phyloP scores from a whole-genome alignment of 2,329 filamentous ascomycete genomes.

The Didymella lethalis region DNA sequence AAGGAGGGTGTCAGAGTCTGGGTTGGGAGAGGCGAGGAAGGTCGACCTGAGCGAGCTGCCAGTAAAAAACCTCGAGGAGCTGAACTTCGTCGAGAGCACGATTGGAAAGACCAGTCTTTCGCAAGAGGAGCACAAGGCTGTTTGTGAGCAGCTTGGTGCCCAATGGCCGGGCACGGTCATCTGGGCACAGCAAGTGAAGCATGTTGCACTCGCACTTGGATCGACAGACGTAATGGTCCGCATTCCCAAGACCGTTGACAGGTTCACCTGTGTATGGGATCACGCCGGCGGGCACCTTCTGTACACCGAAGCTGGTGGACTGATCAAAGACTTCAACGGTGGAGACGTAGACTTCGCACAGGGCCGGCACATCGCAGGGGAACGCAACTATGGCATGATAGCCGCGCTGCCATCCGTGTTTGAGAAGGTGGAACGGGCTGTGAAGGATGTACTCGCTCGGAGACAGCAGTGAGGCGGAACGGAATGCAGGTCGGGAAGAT shows the following conservation, averaged over 20 bases:
- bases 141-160: conserved; percentile 49
- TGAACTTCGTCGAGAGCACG: conserved; percentile 58
- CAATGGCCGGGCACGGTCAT: conserved; percentile 60
- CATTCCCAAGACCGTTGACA: conserved; percentile 53
- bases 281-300: conserved; percentile 63
- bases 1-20: conserved; percentile 48
- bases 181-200: conserved; percentile 64
- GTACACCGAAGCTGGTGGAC: conserved; percentile 59
- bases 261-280: conserved; percentile 63
- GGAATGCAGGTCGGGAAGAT: conserved; percentile 17
- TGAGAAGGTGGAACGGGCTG: conserved; percentile 37
- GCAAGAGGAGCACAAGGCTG: conserved; percentile 47
- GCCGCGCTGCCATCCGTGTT: conserved; percentile 40
- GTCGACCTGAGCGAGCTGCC: conserved; percentile 35
- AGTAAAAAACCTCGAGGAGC: conserved; percentile 39
- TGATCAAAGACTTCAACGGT: conserved; percentile 61
- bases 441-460: conserved; percentile 35
- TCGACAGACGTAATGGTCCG: conserved; percentile 60
- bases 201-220: conserved; percentile 61
- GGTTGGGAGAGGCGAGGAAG: conserved; percentile 44
- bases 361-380: conserved; percentile 44
- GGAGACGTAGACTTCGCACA: conserved; percentile 57
- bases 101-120: conserved; percentile 52
- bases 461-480: conserved; percentile 26
- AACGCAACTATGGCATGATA: conserved; percentile 48